Conservation (phyloP, 2,329 filamentous ascomycete species). For the Salinomyces thailandicus region DNA sequence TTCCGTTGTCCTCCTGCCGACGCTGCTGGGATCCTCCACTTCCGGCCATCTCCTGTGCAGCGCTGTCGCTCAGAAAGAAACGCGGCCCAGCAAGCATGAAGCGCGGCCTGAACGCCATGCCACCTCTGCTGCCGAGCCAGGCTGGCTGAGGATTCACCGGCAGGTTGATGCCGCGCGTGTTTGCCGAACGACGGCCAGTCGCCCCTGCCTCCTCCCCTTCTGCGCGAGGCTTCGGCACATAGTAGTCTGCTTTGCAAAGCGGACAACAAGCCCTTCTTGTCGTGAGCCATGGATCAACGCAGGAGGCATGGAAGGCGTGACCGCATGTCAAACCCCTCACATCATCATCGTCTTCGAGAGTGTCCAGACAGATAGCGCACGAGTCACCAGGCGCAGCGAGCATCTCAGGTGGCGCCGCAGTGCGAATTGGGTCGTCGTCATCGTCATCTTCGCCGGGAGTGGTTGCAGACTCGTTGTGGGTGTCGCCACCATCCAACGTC, state of each 20-base stretch:
- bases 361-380: constrained; percentile 93
- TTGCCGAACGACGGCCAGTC: constrained; percentile 4
- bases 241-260: constrained; percentile 96
- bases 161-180: constrained; percentile 8
- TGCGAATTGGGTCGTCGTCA: constrained; percentile 69
- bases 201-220: constrained; percentile 35
- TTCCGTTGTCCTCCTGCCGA: constrained; percentile 5
- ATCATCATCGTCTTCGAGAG: constrained; percentile 88
- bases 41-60: constrained; percentile 3
- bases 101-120: constrained; percentile 18
- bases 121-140: constrained; percentile 18
- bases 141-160: constrained; percentile 19
- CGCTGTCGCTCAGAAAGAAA: constrained; percentile 14
- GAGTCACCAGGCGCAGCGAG: constrained; percentile 76
- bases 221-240: constrained; percentile 78
- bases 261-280: constrained; percentile 90
- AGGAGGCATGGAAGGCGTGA: constrained; percentile 95
- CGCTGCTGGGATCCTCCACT: neutral
- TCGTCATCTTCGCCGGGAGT: constrained; percentile 55
- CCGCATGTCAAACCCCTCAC: constrained; percentile 88
- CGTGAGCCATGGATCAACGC: constrained; percentile 93
- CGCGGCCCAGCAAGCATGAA: constrained; percentile 19
- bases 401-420: constrained; percentile 70
- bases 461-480: constrained; percentile 23
- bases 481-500: constrained; percentile 6